phyloP scores from a whole-genome alignment of 2,329 filamentous ascomycete species.

The Fusarium denticulatum region DNA sequence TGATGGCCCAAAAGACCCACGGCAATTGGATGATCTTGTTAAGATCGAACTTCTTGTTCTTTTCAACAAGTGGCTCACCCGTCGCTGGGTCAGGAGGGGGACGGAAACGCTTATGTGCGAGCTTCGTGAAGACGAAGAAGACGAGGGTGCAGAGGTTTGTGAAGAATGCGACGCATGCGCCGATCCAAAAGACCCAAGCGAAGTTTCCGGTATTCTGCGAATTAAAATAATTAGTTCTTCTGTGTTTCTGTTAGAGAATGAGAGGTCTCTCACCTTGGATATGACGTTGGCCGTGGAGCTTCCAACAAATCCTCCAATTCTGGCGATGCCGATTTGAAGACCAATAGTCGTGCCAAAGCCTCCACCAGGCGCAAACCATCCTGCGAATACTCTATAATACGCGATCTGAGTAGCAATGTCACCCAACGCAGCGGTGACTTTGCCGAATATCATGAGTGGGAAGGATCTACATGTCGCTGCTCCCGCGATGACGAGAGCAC shows the following conservation, averaged over 20 bases:
- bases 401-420: background rate
- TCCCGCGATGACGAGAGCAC: rapidly evolving
- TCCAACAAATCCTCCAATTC: background rate
- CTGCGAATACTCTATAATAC: background rate
- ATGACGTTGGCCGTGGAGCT: background rate
- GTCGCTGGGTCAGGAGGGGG: background rate
- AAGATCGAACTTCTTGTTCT: background rate
- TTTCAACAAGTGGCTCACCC: background rate
- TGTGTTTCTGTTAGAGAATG: rapidly evolving
- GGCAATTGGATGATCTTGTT: background rate
- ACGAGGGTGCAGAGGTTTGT: background rate
- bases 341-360: background rate
- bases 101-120: background rate
- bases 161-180: background rate
- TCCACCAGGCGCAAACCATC: background rate
- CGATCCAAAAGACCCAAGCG: background rate
- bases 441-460: background rate
- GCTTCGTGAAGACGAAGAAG: background rate
- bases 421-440: background rate
- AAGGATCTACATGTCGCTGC: background rate
- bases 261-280: background rate
- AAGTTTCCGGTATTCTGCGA: background rate
- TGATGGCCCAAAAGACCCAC: background rate
- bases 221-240: too few relatives aligned
- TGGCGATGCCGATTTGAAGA: rapidly evolving